Conservation (phyloP, 2,329 filamentous ascomycete genomes). For the Verticillium isaacii region DNA sequence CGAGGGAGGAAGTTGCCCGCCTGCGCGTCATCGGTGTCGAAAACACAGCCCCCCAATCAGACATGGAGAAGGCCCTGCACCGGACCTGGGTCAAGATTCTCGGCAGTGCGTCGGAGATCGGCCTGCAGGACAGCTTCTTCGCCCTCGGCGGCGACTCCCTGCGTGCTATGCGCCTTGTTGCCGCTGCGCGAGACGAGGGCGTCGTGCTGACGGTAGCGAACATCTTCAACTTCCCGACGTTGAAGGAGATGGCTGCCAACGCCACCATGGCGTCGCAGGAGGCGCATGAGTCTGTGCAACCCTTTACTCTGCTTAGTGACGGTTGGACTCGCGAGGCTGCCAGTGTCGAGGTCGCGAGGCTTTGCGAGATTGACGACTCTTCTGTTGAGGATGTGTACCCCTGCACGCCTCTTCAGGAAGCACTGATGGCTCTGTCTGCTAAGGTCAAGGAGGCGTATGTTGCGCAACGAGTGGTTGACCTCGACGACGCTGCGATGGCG, state of each 20-base stretch:
- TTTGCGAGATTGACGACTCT: conserved; percentile 30
- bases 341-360: conserved; percentile 28
- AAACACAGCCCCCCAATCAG: conserved; percentile 30
- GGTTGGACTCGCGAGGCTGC: conserved; percentile 28
- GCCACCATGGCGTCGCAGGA: conserved; percentile 21
- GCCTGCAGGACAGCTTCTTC: conserved; percentile 39
- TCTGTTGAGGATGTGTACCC: conserved; percentile 47
- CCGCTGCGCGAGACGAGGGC: conserved; percentile 32
- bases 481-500: conserved; percentile 29
- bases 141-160: conserved; percentile 46
- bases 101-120: conserved; percentile 25
- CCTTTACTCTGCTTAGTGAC: conserved; percentile 34
- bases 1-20: conserved; percentile 32
- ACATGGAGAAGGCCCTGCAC: conserved; percentile 30
- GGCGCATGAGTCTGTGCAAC: conserved; percentile 18
- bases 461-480: conserved; percentile 40
- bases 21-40: conserved; percentile 23
- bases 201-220: conserved; percentile 38
- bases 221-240: conserved; percentile 39
- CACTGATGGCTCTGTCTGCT: conserved; percentile 46
- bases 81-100: conserved; percentile 33
- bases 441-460: conserved; percentile 48
- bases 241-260: conserved; percentile 37
- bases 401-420: conserved; percentile 50
- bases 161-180: conserved; percentile 45